Conservation (phyloP, 2,329 filamentous ascomycete genomes). For the Hypoxylon sp. region DNA sequence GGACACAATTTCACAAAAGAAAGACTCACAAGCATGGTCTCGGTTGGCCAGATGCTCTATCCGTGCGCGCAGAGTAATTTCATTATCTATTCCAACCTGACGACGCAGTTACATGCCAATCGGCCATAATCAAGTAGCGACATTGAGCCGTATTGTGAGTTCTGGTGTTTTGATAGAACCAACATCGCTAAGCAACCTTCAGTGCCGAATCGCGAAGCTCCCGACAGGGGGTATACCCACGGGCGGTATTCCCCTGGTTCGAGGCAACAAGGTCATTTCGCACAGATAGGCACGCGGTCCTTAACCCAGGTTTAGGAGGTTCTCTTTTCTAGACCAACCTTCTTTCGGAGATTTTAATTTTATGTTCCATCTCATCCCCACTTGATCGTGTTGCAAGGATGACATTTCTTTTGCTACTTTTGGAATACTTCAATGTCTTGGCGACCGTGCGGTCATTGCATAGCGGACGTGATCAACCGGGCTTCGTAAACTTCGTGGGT, state of each 20-base stretch:
- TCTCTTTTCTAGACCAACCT: constrained; percentile 38
- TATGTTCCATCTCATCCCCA: constrained; percentile 42
- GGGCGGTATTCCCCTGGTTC: constrained; percentile 20
- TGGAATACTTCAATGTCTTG: not conserved
- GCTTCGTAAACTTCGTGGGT: not conserved
- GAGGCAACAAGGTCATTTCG: constrained; percentile 35
- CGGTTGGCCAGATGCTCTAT: constrained; percentile 4
- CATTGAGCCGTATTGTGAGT: constrained; percentile 8
- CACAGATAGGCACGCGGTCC: constrained; percentile 16
- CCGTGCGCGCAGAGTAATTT: constrained; percentile 17
- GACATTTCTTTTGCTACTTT: constrained; percentile 34
- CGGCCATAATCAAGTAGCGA: constrained; percentile 17
- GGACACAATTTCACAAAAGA: constrained; percentile 22
- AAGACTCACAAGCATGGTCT: constrained; percentile 7
- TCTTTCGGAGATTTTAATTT: constrained; percentile 47
- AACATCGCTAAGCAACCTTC: constrained; percentile 24
- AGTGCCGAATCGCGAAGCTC: constrained; percentile 29
- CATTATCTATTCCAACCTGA: constrained; percentile 12
- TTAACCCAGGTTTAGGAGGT: constrained; percentile 27
- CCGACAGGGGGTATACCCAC: constrained; percentile 20
- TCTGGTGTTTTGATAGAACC: constrained; percentile 24
- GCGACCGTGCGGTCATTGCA: constrained; percentile 23
- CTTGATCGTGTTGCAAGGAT: constrained; percentile 34
- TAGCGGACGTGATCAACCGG: not conserved
- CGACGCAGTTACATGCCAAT: constrained; percentile 15